Evolutionary conservation across 805 yeast species (phyloP).

Genomic region (Ogataea pilisensis): DNA sequence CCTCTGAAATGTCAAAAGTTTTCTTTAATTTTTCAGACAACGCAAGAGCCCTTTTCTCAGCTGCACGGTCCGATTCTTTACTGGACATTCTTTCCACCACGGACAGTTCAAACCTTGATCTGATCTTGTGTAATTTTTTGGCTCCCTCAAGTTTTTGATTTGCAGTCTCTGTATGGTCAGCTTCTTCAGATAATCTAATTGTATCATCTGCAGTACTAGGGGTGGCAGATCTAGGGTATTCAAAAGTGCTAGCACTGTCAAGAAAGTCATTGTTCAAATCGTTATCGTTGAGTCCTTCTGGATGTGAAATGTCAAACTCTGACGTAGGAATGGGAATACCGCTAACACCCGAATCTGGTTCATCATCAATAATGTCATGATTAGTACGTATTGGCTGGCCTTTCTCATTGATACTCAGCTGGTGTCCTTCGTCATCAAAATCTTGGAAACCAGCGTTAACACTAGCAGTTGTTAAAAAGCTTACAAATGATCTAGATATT

Average conservation of each 20-base stretch:
- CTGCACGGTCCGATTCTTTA: slow-evolving; percentile 9
- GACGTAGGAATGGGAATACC: too few species aligned
- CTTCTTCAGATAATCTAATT: not conserved
- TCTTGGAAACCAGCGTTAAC: slow-evolving; percentile 41
- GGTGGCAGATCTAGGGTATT: slow-evolving; percentile 2
- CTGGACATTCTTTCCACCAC: slow-evolving; percentile 28
- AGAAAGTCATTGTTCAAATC: not conserved
- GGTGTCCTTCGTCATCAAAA: slow-evolving; percentile 23
- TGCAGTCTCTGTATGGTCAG: not conserved
- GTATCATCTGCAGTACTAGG: not conserved
- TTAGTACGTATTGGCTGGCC: not conserved
- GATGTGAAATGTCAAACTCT: too few species aligned
- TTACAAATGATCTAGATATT: slow-evolving; percentile 50
- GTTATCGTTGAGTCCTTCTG: too few species aligned
- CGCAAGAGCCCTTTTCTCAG: slow-evolving; percentile 32
- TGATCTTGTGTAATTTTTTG: slow-evolving; percentile 10
- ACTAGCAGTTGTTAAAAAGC: slow-evolving; percentile 54
- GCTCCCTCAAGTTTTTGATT: not conserved
- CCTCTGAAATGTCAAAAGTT: slow-evolving; percentile 44
- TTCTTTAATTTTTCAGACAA: slow-evolving; percentile 33
- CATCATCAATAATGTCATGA: not conserved
- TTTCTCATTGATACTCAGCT: not conserved
- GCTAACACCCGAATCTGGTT: not conserved
- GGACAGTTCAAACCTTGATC: slow-evolving; percentile 31
- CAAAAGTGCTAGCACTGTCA: slow-evolving; percentile 1